Evolutionary conservation across 2,329 filamentous ascomycete genomes (phyloP).

Genomic region (Paecilomyces variotii): DNA sequence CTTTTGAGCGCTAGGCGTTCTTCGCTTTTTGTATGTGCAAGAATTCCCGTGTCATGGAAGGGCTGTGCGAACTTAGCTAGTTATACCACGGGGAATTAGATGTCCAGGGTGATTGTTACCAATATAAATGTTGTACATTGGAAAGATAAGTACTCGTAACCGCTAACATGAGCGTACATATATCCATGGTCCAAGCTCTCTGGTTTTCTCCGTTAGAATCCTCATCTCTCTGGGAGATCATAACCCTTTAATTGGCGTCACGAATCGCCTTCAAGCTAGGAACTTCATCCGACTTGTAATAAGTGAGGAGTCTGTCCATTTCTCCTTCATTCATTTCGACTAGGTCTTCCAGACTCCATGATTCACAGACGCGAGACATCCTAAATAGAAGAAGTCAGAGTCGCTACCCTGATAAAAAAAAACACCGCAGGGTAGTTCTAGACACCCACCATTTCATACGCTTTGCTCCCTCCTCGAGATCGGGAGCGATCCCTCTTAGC

Average conservation of each 20-base stretch:
- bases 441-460: conserved; percentile 73
- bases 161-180: background rate
- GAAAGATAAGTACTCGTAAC: background rate
- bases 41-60: conserved; percentile 1
- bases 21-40: background rate
- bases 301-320: conserved; percentile 74
- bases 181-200: background rate
- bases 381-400: conserved; percentile 35
- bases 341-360: conserved; percentile 76
- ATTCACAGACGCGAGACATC: conserved; percentile 89
- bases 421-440: background rate
- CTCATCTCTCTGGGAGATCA: background rate
- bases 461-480: conserved; percentile 66
- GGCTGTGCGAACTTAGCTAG: background rate
- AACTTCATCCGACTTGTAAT: conserved; percentile 48
- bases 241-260: background rate
- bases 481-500: conserved; percentile 68
- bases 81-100: background rate
- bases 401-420: background rate
- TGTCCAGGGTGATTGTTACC: background rate
- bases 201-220: background rate
- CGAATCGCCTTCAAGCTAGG: conserved; percentile 31
- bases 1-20: conserved; percentile 1
- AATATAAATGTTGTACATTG: background rate
- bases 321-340: conserved; percentile 73